These are phyloP conservation scores for Agaricus blazei DNA, from an alignment of 768 basidiomycete species.

Conservation along the genomic window DNA sequence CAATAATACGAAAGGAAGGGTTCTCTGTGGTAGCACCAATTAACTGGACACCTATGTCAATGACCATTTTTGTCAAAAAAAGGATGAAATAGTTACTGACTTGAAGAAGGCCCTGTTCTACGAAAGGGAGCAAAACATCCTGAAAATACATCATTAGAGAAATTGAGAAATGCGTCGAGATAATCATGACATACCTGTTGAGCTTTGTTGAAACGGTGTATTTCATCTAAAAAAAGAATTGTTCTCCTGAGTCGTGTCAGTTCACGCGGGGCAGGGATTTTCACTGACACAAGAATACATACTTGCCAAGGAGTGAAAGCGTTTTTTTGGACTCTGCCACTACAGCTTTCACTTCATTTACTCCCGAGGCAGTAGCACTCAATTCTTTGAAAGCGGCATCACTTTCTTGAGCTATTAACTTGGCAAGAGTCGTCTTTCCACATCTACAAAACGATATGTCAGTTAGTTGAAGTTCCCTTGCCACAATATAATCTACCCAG, in stretches of 20 bases:
- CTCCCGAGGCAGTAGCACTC: constrained; percentile 65
- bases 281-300: constrained; percentile 8
- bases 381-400: constrained; percentile 69
- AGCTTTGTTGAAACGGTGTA: constrained; percentile 72
- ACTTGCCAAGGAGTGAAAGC: constrained; percentile 64
- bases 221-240: constrained; percentile 77
- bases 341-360: constrained; percentile 65
- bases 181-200: constrained; percentile 45
- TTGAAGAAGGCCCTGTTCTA: constrained; percentile 75
- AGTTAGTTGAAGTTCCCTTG: neutral
- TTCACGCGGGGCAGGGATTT: neutral
- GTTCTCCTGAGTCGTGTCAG: constrained; percentile 47
- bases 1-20: constrained; percentile 77
- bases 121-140: constrained; percentile 78
- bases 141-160: constrained; percentile 18
- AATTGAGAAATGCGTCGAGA: neutral
- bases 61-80: neutral
- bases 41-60: constrained; percentile 32
- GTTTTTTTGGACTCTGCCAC: constrained; percentile 72
- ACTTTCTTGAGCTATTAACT: constrained; percentile 58
- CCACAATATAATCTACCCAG: constrained; percentile 40
- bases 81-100: constrained; percentile 21
- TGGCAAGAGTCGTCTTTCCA: constrained; percentile 73
- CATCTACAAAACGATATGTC: constrained; percentile 32
- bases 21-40: constrained; percentile 89